A percentile compares a stretch with the other conserved stretches of the same genome.
phyloP scores from a whole-genome alignment of 305 asterid genomes.

The Fraxinus nigra region DNA sequence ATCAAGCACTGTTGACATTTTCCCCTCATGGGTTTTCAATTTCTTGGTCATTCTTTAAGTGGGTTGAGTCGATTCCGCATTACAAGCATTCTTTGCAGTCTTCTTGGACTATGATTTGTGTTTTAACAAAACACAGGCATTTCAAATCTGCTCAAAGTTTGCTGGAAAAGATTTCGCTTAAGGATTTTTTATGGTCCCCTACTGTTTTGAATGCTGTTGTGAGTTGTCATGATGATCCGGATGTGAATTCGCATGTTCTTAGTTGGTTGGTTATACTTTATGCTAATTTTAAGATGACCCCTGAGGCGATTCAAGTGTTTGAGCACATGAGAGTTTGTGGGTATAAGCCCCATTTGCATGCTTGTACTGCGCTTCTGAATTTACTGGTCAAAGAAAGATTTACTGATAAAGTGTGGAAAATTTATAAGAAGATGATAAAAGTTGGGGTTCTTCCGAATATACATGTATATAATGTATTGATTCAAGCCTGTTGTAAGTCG shows the following conservation, averaged over 20 bases:
- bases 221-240: conserved; percentile 33
- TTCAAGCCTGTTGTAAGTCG: conserved; percentile 80
- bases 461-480: conserved; percentile 72
- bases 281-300: conserved; percentile 58
- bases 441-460: conserved; percentile 64
- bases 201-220: conserved; percentile 68
- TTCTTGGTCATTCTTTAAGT: conserved; percentile 72
- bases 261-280: conserved; percentile 88
- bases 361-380: conserved; percentile 77
- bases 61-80: conserved; percentile 70
- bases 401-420: conserved; percentile 64
- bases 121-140: conserved; percentile 62
- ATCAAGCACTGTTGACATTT: conserved; percentile 46
- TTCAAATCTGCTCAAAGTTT: conserved; percentile 61
- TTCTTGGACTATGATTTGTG: conserved; percentile 75
- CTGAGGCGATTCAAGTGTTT: conserved; percentile 78
- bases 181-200: conserved; percentile 75
- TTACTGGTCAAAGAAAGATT: conserved; percentile 74
- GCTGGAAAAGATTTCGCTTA: conserved; percentile 64
- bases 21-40: conserved; percentile 41
- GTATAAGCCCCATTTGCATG: conserved; percentile 68
- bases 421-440: conserved; percentile 63
- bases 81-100: conserved; percentile 71
- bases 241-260: conserved; percentile 77
- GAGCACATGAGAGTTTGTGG: conserved; percentile 78